Base-by-base conservation (phyloP, 2,329 filamentous ascomycete species). In the Daldinia eschscholtzii region DNA sequence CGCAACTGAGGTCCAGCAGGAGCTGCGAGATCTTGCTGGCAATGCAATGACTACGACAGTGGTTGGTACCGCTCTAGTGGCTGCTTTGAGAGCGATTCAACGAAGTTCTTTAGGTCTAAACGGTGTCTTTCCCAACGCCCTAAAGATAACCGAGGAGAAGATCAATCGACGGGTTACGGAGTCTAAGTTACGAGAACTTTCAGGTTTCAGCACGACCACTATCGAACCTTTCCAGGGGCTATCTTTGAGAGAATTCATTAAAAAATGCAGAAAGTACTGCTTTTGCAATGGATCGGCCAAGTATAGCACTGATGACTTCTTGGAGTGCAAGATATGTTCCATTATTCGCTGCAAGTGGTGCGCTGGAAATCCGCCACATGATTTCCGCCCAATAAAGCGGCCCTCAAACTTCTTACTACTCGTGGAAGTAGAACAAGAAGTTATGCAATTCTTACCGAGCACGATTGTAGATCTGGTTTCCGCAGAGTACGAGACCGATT, bases 41-140 rank as follows among this genome's bases (percentile, higher is more conserved):
- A 95, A 96, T 76, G 92, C 92, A 0, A 95, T 95, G 92, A 89
- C 87, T 0, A 88, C 88, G 0, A 91, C 92, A 0, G 90, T 93
- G 0, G 88, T 94, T 9, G 91, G 89, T 2, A 83, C 86, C 1
- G 86, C 87, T 0, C 84, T 92, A 1, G 73, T 93, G 1, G 82
- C 88, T 1, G 85, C 88, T 0, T 77, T 94, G 1, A 84, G 89
- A 55, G 66, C 78, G 39, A 61, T 78, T 15, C 41, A 70, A 33
- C 33, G 9, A 30, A 30, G 10, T 13, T 44, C 10, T 33, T 2
- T 3, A 1, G 10, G 3, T 15, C 30, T 61, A 15, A 50, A 39
- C 6, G 15, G 9, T 2, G 28, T n/a, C 6, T 61, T 59, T 20
- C 12, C 6, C 2, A 15, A 3, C 2, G n/a, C 41, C 1, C 0